Conservation (phyloP, 2,329 filamentous ascomycete species). For the Chaetomiaceae sp. region DNA sequence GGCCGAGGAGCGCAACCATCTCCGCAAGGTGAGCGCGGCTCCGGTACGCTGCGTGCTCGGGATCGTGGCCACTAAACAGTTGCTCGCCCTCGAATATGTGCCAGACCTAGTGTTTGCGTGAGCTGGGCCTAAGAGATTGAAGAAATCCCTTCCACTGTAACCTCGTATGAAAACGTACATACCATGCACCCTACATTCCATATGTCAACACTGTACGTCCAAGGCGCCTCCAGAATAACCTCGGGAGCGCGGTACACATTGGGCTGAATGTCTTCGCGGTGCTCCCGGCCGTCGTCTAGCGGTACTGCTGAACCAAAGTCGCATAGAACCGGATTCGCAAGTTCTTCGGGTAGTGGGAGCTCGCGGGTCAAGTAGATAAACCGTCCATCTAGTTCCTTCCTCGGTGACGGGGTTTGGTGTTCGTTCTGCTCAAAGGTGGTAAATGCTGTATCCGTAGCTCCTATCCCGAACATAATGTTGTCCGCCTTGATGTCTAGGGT, state of each 20-base stretch:
- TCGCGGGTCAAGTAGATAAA: conserved; percentile 41
- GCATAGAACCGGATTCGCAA: conserved; percentile 39
- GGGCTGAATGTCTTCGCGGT: conserved; percentile 38
- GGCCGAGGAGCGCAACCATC: conserved; percentile 1
- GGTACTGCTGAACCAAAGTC: conserved; percentile 46
- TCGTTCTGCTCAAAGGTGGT: conserved; percentile 22
- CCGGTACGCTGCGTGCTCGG: neutral
- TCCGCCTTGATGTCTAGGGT: neutral
- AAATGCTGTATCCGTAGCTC: neutral
- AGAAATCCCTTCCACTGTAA: no score
- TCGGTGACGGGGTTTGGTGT: conserved; percentile 35
- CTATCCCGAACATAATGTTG: conserved; percentile 8
- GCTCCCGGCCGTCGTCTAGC: conserved; percentile 34
- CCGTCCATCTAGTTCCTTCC: conserved; percentile 40
- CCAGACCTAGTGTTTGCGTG: conserved; percentile 44
- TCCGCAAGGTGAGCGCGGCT: conserved; percentile 5
- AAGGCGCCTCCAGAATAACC: conserved; percentile 43
- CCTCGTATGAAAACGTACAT: conserved; percentile 1
- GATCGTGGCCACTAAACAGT: conserved; percentile 34
- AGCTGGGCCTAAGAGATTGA: no score
- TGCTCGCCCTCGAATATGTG: conserved; percentile 43
- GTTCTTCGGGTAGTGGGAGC: conserved; percentile 32
- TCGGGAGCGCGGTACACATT: conserved; percentile 41
- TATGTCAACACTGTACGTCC: conserved; percentile 46
- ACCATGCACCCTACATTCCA: conserved; percentile 52